phyloP scores from a whole-genome alignment of 2,329 filamentous ascomycete species.

The Colletotrichum noveboracense region DNA sequence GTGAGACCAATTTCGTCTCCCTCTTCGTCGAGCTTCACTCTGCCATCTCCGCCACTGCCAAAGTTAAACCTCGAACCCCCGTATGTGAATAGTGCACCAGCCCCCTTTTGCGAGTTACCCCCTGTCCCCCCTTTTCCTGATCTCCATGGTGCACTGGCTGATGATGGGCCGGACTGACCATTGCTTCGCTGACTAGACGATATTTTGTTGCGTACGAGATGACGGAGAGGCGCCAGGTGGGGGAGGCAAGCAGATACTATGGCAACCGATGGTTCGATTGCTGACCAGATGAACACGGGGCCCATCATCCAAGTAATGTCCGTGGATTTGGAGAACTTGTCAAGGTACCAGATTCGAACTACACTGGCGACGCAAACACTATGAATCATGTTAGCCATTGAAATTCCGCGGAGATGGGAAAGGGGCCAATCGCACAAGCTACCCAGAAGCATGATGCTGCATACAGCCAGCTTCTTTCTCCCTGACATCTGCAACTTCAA shows the following conservation, averaged over 20 bases:
- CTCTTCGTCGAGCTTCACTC: neutral
- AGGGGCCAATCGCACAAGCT: conserved; percentile 1
- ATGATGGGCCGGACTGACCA: neutral
- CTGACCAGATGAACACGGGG: conserved; percentile 38
- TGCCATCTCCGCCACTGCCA: neutral
- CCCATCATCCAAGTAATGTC: conserved; percentile 21
- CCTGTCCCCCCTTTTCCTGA: neutral
- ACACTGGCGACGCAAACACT: conserved; percentile 16
- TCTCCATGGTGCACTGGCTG: neutral
- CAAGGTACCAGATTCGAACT: conserved; percentile 2
- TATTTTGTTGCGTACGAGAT: neutral
- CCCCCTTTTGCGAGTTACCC: neutral
- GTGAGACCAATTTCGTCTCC: conserved; percentile 15
- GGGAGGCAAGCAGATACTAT: conserved; percentile 44
- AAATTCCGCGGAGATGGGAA: no score
- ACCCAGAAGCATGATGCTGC: conserved; percentile 14
- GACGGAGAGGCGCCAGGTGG: conserved; percentile 34
- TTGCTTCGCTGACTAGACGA: neutral
- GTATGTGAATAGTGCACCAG: conserved; percentile 1
- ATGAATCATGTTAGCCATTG: neutral
- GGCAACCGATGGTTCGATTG: conserved; percentile 43
- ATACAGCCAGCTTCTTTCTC: conserved; percentile 11
- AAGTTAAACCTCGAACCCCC: conserved; percentile 5
- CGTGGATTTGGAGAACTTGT: conserved; percentile 1
- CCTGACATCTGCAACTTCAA: conserved; percentile 17